Conservation (phyloP, 345 rosid genomes). For the Hibiscus trionum region DNA sequence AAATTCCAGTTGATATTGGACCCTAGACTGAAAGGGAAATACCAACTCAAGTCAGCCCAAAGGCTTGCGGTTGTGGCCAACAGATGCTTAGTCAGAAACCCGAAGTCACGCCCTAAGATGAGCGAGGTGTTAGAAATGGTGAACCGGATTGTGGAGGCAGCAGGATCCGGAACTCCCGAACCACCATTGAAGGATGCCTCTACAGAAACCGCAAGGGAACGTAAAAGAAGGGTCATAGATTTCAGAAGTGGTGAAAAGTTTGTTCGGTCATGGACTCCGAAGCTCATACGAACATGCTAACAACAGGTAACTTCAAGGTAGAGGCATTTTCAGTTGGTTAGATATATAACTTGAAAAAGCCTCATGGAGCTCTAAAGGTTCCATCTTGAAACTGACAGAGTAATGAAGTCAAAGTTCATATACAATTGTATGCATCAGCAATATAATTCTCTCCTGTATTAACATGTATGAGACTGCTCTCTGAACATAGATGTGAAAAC, state of each 20-base stretch:
- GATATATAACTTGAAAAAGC: background rate
- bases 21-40: conserved; percentile 58
- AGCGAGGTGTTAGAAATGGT: conserved; percentile 78
- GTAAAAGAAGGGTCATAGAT: conserved; percentile 31
- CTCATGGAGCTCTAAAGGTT: background rate
- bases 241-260: conserved; percentile 38
- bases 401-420: background rate
- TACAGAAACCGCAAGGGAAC: conserved; percentile 15
- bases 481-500: background rate
- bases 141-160: conserved; percentile 35
- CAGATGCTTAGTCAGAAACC: conserved; percentile 59
- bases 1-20: conserved; percentile 55
- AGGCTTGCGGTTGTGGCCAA: conserved; percentile 67
- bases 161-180: conserved; percentile 28
- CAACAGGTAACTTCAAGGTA: background rate
- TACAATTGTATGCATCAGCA: background rate
- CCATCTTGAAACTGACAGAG: background rate
- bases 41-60: conserved; percentile 37
- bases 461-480: background rate
- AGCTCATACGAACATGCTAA: conserved; percentile 31
- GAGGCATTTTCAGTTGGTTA: background rate
- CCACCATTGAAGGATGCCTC: conserved; percentile 31
- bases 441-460: background rate
- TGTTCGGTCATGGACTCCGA: background rate
- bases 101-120: conserved; percentile 84